Evolutionary conservation across 805 yeast genomes (phyloP), one percentile per base, ranked within the genome.

Genomic region (Crinitomyces ghanaensis): DNA sequence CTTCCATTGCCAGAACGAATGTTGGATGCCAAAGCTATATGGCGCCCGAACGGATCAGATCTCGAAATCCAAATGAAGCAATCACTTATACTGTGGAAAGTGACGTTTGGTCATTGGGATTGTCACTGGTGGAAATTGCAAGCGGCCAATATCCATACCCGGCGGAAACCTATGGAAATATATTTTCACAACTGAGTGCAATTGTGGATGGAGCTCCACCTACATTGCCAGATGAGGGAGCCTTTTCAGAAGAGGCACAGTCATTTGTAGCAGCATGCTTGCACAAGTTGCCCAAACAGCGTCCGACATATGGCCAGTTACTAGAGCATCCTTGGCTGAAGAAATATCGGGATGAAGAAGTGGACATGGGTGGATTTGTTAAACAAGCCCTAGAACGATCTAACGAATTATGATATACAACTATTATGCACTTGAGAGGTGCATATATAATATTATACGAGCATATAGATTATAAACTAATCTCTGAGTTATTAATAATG

Each of bases 1-100:
- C 96, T 2, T 83, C 95, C 0, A 65, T 88, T 47, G 97, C 97
- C 11, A 76, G 84, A 49, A 88, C 98, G 0, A 88, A 91, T 48
- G 84, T 88, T 44, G 98, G 98, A 4, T 88, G 98, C 58, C 98
- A 91, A 59, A 80, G 94, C 1, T 88, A 88, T 57, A 91, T 91
- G 97, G 97, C 97, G 1, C 98, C 98, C 1, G 98, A 88, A 54
- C 70, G 98, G 50, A 91, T 91, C 46, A 75, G 77, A 50, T 72
- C 46, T 68, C 36, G 73, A 17, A 34, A 38, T 16, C 48, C 44
- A 3, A 43, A 45, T 37, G 45, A 44, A 12, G 44, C 47, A 23
- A 37, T 42, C 24, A 42, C 44, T 4, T 88, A 88, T 57, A 75
- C 95, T 1, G 95, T 85, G 3, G 96, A 88, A 51, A 77, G 93